Evolutionary conservation across 169 alveolate genomes (phyloP).

Genomic region (Neospora caninum): DNA sequence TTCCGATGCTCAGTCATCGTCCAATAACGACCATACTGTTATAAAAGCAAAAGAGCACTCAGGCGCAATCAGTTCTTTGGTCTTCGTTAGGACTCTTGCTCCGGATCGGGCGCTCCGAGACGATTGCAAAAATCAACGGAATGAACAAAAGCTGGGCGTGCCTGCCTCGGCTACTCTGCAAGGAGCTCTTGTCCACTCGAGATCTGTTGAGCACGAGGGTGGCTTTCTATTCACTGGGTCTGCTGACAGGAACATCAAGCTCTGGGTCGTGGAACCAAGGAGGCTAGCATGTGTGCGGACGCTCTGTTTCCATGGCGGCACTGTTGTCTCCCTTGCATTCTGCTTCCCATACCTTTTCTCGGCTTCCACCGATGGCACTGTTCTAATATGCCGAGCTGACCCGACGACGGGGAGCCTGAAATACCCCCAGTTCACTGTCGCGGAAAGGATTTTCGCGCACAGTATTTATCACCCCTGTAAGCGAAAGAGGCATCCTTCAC

Average conservation of each 20-base stretch:
- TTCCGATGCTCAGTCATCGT: background rate
- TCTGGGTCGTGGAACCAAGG: conserved; percentile 38
- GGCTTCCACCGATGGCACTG: conserved; percentile 59
- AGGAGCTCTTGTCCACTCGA: background rate
- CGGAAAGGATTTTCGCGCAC: background rate
- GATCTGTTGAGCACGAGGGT: background rate
- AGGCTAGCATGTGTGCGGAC: conserved; percentile 53
- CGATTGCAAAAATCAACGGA: background rate
- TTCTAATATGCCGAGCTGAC: conserved; percentile 42
- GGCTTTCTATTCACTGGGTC: conserved; percentile 61
- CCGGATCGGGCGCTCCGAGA: conserved; percentile 9
- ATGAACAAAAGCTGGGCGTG: background rate
- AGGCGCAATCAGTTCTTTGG: conserved; percentile 20
- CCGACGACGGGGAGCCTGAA: background rate
- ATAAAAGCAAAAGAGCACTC: background rate
- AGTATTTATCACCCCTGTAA: conserved; percentile 16
- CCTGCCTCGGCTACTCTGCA: background rate
- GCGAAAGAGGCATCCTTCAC: background rate
- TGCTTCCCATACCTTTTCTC: conserved; percentile 66
- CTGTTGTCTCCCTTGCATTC: conserved; percentile 47
- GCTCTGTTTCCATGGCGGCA: conserved; percentile 63
- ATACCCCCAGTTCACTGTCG: conserved; percentile 28
- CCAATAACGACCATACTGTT: background rate
- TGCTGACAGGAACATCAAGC: conserved; percentile 54
- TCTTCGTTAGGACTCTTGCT: background rate